Conservation (phyloP, 2,329 filamentous ascomycete genomes). For the Penicillium rolfsii region DNA sequence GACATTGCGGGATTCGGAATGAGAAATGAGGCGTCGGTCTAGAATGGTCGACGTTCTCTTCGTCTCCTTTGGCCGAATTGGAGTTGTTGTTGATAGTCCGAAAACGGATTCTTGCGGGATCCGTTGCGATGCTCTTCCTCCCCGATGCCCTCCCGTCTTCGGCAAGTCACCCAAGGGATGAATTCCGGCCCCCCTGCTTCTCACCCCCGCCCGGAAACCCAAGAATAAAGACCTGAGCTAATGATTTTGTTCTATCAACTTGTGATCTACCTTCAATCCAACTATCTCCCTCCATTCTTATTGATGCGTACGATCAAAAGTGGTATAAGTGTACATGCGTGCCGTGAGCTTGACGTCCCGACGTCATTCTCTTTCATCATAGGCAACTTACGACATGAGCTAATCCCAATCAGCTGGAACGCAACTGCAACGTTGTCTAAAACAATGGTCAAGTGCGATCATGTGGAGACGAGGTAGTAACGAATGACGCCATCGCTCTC, state of each 20-base stretch:
- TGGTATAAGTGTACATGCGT: not conserved
- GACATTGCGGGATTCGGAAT: conserved; percentile 11
- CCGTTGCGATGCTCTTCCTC: not conserved
- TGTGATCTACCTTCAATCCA: no score
- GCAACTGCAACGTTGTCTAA: conserved; percentile 31
- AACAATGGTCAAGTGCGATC: conserved; percentile 27
- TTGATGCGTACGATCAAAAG: not conserved
- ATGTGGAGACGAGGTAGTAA: conserved; percentile 24
- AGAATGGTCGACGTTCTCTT: conserved; percentile 9
- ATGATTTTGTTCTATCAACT: no score
- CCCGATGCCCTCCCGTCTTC: conserved; percentile 11
- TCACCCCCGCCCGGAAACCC: no score
- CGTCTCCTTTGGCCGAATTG: not conserved
- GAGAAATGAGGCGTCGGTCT: conserved; percentile 8
- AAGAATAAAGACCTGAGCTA: not conserved
- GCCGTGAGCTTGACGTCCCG: not conserved
- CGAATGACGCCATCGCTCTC: conserved; percentile 19
- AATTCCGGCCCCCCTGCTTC: not conserved
- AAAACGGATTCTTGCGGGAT: conserved; percentile 27
- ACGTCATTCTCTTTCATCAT: conserved; percentile 12
- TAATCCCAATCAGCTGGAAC: conserved; percentile 13
- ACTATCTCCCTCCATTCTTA: not conserved
- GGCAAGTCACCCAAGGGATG: conserved; percentile 6
- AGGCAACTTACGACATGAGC: conserved; percentile 3
- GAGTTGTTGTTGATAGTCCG: conserved; percentile 19